These are phyloP conservation scores for Fusarium ramigenum DNA, from an alignment of 2,329 filamentous ascomycete genomes.

Conservation along the genomic window DNA sequence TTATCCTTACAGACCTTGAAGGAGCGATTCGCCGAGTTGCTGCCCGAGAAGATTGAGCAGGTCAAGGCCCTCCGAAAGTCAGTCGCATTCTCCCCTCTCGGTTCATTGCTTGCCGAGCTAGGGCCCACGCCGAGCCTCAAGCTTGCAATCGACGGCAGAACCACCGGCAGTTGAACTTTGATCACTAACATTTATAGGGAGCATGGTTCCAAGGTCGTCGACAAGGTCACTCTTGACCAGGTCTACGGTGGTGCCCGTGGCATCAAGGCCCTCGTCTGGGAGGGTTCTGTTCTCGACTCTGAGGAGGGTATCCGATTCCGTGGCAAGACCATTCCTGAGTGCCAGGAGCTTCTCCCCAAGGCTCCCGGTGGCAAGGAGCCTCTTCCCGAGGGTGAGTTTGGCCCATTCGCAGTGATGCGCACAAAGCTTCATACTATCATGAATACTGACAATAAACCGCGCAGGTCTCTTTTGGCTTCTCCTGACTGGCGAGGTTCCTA, in stretches of 20 bases:
- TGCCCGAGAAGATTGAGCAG: conserved; percentile 97
- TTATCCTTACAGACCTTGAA: conserved; percentile 78
- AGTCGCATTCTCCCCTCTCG: conserved; percentile 49
- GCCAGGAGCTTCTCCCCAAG: conserved; percentile 97
- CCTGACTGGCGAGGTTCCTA: conserved; percentile 95
- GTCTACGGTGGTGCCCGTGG: conserved; percentile 99
- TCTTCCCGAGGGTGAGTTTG: conserved; percentile 81
- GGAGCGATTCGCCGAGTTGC: conserved; percentile 95
- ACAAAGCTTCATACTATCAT: background rate
- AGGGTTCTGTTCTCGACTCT: conserved; percentile 96
- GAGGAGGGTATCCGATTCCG: conserved; percentile 99
- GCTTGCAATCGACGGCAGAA: conserved; percentile 2
- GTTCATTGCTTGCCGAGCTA: conserved; percentile 23
- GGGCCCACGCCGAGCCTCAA: conserved; percentile 21
- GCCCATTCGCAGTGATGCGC: background rate
- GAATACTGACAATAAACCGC: conserved; percentile 23
- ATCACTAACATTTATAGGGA: conserved; percentile 67
- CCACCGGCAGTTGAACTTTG: conserved; percentile 9
- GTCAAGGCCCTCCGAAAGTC: conserved; percentile 99
- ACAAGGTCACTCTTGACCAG: conserved; percentile 98
- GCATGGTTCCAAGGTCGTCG: conserved; percentile 92
- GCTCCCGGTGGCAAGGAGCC: conserved; percentile 96
- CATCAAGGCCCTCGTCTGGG: conserved; percentile 99
- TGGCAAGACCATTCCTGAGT: conserved; percentile 98
- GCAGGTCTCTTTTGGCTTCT: conserved; percentile 98